Evolutionary conservation across 805 yeast genomes (phyloP).

Genomic region (Peterozyma xylosa): DNA sequence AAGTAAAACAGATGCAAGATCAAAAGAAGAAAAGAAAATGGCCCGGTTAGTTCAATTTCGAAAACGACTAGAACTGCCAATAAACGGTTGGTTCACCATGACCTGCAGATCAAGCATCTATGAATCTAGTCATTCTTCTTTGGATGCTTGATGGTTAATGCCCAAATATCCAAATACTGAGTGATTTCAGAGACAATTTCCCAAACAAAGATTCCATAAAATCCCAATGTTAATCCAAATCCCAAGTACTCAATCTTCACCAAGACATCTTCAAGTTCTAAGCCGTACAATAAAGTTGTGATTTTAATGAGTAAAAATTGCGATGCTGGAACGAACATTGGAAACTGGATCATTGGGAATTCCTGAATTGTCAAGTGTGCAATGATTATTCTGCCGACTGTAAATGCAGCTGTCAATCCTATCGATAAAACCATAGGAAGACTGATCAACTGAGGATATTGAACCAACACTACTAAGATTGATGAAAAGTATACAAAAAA

Average conservation of each 20-base stretch:
- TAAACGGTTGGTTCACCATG: too few relatives aligned
- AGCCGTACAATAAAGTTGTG: conserved; percentile 28
- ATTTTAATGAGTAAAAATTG: conserved; percentile 33
- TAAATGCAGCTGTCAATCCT: conserved; percentile 71
- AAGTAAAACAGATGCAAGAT: too few relatives aligned
- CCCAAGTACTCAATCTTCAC: conserved; percentile 55
- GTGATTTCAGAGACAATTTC: conserved; percentile 80
- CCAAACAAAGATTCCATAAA: conserved; percentile 65
- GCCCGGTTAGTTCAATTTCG: too few relatives aligned
- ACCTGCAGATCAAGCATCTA: background rate
- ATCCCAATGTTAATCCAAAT: conserved; percentile 57
- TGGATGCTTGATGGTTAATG: conserved; percentile 76
- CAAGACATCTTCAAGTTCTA: conserved; percentile 33
- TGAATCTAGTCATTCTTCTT: conserved; percentile 26
- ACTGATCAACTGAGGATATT: conserved; percentile 45
- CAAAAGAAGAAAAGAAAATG: too few relatives aligned
- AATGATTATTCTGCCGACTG: conserved; percentile 85
- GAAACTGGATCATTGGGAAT: conserved; percentile 68
- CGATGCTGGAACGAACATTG: conserved; percentile 55
- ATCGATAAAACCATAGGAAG: conserved; percentile 60
- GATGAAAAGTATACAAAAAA: conserved; percentile 47
- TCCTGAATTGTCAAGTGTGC: conserved; percentile 77
- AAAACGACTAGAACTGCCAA: too few relatives aligned
- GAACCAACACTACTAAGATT: conserved; percentile 36
- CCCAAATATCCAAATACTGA: conserved; percentile 73